These are phyloP conservation scores for Geotrichum bryndzae DNA, from an alignment of 1,139 yeast species.

Conservation along the genomic window DNA sequence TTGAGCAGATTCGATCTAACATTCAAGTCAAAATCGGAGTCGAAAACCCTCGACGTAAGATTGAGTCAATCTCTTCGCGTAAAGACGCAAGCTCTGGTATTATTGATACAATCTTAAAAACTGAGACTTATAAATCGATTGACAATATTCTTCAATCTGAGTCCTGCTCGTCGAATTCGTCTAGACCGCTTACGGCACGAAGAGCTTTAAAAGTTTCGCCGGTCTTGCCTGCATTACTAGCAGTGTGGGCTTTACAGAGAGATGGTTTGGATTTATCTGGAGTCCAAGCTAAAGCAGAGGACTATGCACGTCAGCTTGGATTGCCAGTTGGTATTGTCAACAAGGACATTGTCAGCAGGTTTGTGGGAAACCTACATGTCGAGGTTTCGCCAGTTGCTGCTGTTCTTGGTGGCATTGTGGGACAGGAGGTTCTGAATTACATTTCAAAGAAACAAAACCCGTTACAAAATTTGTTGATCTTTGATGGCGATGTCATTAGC, in stretches of 20 bases:
- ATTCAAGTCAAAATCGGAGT: slow-evolving; percentile 42
- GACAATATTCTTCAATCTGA: slow-evolving; percentile 32
- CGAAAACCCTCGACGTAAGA: slow-evolving; percentile 47
- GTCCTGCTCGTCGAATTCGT: background rate
- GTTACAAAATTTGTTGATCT: slow-evolving; percentile 67
- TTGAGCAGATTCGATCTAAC: background rate
- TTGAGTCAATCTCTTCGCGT: slow-evolving; percentile 43
- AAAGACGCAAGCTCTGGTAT: slow-evolving; percentile 39
- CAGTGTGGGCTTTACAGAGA: slow-evolving; percentile 40
- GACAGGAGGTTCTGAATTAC: slow-evolving; percentile 85
- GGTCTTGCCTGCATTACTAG: slow-evolving; percentile 55
- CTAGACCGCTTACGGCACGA: slow-evolving; percentile 40
- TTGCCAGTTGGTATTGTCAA: slow-evolving; percentile 38
- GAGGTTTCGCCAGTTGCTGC: slow-evolving; percentile 87
- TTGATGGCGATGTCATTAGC: slow-evolving; percentile 64
- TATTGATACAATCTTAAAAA: slow-evolving; percentile 50
- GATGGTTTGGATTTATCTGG: slow-evolving; percentile 21
- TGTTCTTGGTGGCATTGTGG: slow-evolving; percentile 79
- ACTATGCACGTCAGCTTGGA: slow-evolving; percentile 40
- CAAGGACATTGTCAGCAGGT: slow-evolving; percentile 25
- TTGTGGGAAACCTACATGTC: slow-evolving; percentile 40
- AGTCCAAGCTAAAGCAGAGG: slow-evolving; percentile 31
- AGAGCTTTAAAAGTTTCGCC: slow-evolving; percentile 56
- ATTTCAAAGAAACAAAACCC: slow-evolving; percentile 75
- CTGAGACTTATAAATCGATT: slow-evolving; percentile 48